Evolutionary conservation across 306 rosid genomes (phyloP).

Genomic region (Cucumis hystrix): DNA sequence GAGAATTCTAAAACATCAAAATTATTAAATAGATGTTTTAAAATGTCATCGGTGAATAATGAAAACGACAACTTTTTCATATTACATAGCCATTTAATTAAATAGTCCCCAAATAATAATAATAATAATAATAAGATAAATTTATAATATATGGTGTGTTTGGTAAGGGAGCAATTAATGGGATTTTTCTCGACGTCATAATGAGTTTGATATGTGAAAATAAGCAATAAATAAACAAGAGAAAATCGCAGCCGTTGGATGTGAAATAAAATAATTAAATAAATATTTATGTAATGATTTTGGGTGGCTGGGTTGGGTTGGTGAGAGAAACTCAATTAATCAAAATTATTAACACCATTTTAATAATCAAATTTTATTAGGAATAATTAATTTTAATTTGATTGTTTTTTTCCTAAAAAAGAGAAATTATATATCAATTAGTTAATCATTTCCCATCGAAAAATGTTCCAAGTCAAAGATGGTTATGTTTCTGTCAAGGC

Average conservation of each 20-base stretch:
- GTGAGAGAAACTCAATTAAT: constrained; percentile 5
- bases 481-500: neutral
- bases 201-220: neutral
- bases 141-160: neutral
- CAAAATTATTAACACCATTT: neutral
- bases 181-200: neutral
- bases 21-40: neutral
- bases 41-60: neutral
- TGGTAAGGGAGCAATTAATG: constrained; percentile 1
- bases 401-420: neutral
- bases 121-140: neutral
- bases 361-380: neutral
- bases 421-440: neutral
- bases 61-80: neutral
- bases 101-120: neutral
- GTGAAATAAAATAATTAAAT: neutral
- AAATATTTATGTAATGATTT: neutral
- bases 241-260: neutral
- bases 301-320: constrained; percentile 22
- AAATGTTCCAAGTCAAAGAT: neutral
- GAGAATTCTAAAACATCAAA: neutral
- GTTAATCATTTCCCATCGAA: neutral
- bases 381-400: neutral
- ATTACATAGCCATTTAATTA: neutral
- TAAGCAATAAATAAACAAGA: neutral